Base-by-base conservation (phyloP, 208 protist genomes). In the Leishmania aethiopica region DNA sequence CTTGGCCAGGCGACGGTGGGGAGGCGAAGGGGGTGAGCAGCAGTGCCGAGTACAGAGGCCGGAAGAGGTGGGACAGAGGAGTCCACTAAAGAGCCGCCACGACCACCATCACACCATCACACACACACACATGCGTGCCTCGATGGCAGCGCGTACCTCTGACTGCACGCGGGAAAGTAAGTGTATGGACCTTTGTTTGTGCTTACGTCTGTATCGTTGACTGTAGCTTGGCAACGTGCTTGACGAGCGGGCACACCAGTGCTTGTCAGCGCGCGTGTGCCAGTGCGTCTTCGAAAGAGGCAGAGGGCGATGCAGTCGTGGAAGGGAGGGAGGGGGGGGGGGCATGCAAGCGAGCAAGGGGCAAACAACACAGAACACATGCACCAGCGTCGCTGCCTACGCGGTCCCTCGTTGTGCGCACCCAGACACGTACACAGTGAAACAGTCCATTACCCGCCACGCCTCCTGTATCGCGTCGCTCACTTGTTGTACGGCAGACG, bases 401-500 rank as follows among this genome's bases (percentile, higher is more conserved):
- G 69, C 40, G 25, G 40, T 49, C 32, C 32, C 62, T 37, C 32
- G 3, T 40, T 73, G 67, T 73, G 67, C 11, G 67, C 40, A 45
- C 28, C 32, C 15, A 15, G 7, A 42, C 45, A 75, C 71, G 3
- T 35, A 42, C 28, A 75, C 71, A 42, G 28, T 57, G 3, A 57
- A 25, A 22, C 10, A 75, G 22, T 37, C 28, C 13, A 37, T 37
- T 47, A 25, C 45, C n/a, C 25, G n/a, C 25, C n/a, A 37, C 15
- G 32, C 32, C 62, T 67, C 62, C 62, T 28, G 28, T 15, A 67
- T 40, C n/a, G 74, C 49, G 42, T 35, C 28, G 49, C 15, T 83
- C 88, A 97, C 86, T 96, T 96, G 86, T 97, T 97, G 81, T 94
- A 92, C n/a, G 94, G 93, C 78, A 96, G 86, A 77, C 94, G 94